Evolutionary conservation across 2,329 filamentous ascomycete genomes (phyloP), one percentile per base, ranked within the genome.

Genomic region (Alternaria conjuncta): DNA sequence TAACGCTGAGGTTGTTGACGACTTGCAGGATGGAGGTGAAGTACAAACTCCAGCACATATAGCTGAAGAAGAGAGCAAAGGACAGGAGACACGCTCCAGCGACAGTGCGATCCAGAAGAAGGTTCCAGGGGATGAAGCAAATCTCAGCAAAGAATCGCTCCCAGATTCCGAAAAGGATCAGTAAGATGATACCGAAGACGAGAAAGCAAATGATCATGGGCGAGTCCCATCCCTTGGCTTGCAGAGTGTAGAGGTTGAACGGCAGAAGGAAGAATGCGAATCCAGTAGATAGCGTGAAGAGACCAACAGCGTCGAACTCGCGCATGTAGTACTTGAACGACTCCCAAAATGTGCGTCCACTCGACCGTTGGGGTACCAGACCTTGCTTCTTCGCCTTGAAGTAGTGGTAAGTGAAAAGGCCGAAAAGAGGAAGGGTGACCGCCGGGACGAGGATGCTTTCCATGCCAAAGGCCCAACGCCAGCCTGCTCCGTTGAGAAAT

Each of bases 261-360:
- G 90, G 88, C 7, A 94, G 84, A 13, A 94, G 82, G 72, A 93
- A 87, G n/a, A 92, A 79, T 0, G 86, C 83, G 60, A 91, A 84
- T 3, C 89, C 90, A 1, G 80, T 82, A 2, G 85, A 83, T 50
- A 91, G 82, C 3, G 92, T 80, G 13, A 91, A 58, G 13, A 90
- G 80, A 25, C 90, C 89, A 10, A 87, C 56, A 2, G 87, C 71
- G 73, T 92, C 90, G 65, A 92, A 89, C 70, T 92, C 86, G 59
- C 85, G 80, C 13, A 82, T 68, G 76, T 90, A 91, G 73, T 87
- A 79, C 30, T 79, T 72, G 44, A 87, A 59, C 3, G 82, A 85
- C 68, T 88, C 79, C 9, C 69, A 25, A 0, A 79, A 51, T 21
- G 49, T 51, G 12, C 49, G 49, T 23, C 28, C 49, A n/a, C 49